Percentiles rank a stretch among this genome's conserved stretches.
Evolutionary conservation across 1,139 yeast genomes (phyloP).

Genomic region (Suhomyces panamericanus): DNA sequence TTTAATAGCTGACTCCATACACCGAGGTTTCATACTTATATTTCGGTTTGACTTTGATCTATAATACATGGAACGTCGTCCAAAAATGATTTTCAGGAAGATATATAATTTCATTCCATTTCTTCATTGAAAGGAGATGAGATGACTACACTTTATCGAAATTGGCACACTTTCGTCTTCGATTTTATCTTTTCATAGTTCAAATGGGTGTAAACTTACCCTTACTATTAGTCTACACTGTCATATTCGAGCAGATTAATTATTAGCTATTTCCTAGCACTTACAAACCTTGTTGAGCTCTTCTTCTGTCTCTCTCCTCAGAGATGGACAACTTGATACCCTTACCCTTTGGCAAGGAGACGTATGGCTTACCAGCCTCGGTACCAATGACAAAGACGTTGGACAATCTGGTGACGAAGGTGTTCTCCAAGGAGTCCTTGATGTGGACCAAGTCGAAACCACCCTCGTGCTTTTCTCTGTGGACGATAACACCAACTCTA

Average conservation of each 20-base stretch:
- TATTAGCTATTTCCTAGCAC: constrained; percentile 12
- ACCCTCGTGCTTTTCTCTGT: constrained; percentile 99
- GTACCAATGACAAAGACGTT: constrained; percentile 95
- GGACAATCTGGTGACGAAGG: constrained; percentile 95
- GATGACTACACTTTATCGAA: too few species aligned
- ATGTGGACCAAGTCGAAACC: constrained; percentile 99
- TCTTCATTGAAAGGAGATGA: too few species aligned
- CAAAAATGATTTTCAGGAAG: too few species aligned
- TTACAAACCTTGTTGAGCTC: constrained; percentile 65
- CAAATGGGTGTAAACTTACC: too few species aligned
- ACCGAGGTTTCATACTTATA: too few species aligned
- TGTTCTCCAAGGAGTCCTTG: constrained; percentile 95
- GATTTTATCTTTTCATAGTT: too few species aligned
- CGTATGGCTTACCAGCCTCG: constrained; percentile 95
- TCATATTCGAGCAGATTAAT: constrained; percentile 78
- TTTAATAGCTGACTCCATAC: too few species aligned
- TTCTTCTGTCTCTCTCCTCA: constrained; percentile 99
- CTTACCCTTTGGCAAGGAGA: constrained; percentile 99
- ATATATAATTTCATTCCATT: too few species aligned
- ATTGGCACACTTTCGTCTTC: too few species aligned
- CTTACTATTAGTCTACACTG: constrained; percentile 98
- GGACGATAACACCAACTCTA: constrained; percentile 96
- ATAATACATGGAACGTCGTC: too few species aligned
- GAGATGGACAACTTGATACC: constrained; percentile 97
- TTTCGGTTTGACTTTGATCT: too few species aligned